Percentiles rank a stretch among this genome's conserved stretches.
Evolutionary conservation across 2,329 filamentous ascomycete genomes (phyloP).

Genomic region (Xylaria sp.): DNA sequence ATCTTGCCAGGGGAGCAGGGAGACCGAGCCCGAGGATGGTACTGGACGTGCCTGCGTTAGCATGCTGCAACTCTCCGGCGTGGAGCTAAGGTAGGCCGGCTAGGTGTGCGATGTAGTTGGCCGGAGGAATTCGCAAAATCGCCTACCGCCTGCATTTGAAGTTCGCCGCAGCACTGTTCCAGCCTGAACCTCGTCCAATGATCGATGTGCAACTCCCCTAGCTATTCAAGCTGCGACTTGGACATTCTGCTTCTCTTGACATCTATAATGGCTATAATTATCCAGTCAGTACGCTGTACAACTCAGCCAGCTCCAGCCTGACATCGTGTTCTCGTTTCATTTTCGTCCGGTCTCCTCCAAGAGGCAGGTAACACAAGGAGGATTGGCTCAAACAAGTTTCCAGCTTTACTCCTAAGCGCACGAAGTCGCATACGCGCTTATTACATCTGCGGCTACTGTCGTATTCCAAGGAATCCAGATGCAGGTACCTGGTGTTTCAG

Average conservation of each 20-base stretch:
- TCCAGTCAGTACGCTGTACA: slow-evolving; percentile 3
- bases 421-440: slow-evolving; percentile 1
- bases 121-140: too few species aligned
- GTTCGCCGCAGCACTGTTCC: not conserved
- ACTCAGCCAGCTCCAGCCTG: slow-evolving; percentile 1
- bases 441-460: slow-evolving; percentile 2
- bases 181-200: not conserved
- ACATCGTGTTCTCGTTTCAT: not conserved
- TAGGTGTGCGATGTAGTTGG: not conserved
- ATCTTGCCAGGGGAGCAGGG: slow-evolving; percentile 8
- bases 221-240: too few species aligned
- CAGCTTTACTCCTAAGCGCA: slow-evolving; percentile 3
- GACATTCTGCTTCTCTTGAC: not conserved
- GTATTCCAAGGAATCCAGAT: slow-evolving; percentile 16
- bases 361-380: slow-evolving; percentile 11
- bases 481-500: slow-evolving; percentile 22
- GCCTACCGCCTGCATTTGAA: not conserved
- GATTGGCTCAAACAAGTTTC: slow-evolving; percentile 12
- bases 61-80: not conserved
- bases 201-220: not conserved
- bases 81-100: too few species aligned
- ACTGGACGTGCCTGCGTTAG: slow-evolving; percentile 17
- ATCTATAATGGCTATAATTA: slow-evolving; percentile 11
- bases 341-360: slow-evolving; percentile 5
- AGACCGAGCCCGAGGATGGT: not conserved